Evolutionary conservation across 2,329 filamentous ascomycete species (phyloP), one percentile per base, ranked within the genome.

Genomic region (Nannizziopsis barbatae): DNA sequence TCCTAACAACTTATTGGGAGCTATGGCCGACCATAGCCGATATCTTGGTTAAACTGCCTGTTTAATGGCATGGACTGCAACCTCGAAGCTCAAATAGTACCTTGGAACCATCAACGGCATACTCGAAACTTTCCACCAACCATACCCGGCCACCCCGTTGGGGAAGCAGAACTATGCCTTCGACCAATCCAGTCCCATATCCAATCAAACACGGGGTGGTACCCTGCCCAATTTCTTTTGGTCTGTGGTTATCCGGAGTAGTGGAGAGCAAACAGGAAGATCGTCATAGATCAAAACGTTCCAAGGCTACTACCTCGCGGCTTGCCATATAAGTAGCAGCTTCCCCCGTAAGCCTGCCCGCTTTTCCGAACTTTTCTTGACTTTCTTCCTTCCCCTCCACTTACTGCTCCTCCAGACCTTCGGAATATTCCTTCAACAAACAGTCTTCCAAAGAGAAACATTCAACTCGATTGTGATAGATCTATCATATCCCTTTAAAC

Each of bases 281-380:
- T 46, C 44, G 44, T 46, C 44, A 46, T 46, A 46, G 44, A 46
- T 31, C 36, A 8, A 27, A 27, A 27, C 22, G 22, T 30, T 31
- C 14, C 37, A 9, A 17, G 8, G 11, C 20, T 40, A 11, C 20
- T 39, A 10, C 37, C 37, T 18, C 20, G 37, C 37, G 12, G 2
- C 9, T 40, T 17, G 20, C 22, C 32, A 40, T 46, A 46, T 46
- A 46, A 18, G 20, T 22, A 40, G 11, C 14, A 5, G 12, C 12
- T 11, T 9, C 20, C 11, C 14, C 36, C 22, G n/a, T 12, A 12
- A 5, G 20, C 17, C 9, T 39, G 9, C 5, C 11, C 6, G 10
- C 10, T 9, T 31, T 17, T 12, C 9, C 14, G 11, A 39, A 9
- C 33, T 45, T 45, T 17, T 18, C 15, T 40, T 20, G 33, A 27